Conservation (phyloP, 1,284 basidiomycete genomes). For the Ganoderma leucocontextum region DNA sequence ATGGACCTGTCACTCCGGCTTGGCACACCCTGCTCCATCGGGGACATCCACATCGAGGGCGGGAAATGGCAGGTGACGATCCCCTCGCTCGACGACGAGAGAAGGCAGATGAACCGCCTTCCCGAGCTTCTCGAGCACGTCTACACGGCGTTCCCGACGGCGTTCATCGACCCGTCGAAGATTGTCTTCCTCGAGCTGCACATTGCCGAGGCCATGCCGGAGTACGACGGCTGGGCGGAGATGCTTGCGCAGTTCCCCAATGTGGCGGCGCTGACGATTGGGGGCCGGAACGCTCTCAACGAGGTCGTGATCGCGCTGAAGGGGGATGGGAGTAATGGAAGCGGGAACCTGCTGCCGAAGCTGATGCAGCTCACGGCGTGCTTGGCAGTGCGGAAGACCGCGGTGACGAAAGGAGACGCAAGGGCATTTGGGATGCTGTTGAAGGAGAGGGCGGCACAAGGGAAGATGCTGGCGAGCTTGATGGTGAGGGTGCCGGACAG, state of each 20-base stretch:
- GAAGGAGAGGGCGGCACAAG: neutral
- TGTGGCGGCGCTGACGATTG: conserved; percentile 14
- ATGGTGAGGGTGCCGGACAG: conserved; percentile 15
- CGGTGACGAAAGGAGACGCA: neutral
- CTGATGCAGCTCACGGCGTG: conserved; percentile 17
- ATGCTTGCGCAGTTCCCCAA: conserved; percentile 14
- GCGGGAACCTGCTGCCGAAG: conserved; percentile 1
- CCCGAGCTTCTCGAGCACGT: conserved; percentile 15
- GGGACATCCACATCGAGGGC: conserved; percentile 11
- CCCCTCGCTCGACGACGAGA: conserved; percentile 13
- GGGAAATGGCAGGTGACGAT: conserved; percentile 11
- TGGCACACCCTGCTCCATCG: conserved; percentile 11
- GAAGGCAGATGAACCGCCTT: conserved; percentile 3
- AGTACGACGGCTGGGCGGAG: conserved; percentile 9
- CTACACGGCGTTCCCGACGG: conserved; percentile 9
- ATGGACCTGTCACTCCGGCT: conserved; percentile 7
- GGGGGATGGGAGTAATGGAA: neutral
- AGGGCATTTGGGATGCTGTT: conserved; percentile 12
- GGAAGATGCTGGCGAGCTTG: conserved; percentile 5
- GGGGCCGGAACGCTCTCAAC: conserved; percentile 16
- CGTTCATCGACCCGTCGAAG: conserved; percentile 9
- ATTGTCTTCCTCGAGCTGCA: conserved; percentile 18
- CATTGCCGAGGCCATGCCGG: conserved; percentile 13
- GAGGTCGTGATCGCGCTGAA: conserved; percentile 5
- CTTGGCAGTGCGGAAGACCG: neutral